Base-by-base conservation (phyloP, 2,329 filamentous ascomycete genomes). In the Xylariaceae sp. region DNA sequence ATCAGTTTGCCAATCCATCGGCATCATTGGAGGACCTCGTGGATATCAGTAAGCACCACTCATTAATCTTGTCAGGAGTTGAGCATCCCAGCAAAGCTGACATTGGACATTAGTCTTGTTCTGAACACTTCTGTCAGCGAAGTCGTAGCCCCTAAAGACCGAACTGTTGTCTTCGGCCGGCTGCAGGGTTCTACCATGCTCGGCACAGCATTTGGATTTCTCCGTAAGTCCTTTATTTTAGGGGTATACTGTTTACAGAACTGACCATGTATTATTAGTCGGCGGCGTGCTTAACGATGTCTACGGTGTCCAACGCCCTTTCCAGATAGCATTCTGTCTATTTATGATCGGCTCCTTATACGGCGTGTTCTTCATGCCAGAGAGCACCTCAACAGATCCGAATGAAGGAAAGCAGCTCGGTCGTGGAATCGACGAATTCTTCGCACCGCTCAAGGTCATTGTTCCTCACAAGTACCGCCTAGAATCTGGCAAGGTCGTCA, bases 101-200 rank as follows among this genome's bases (percentile, higher is more conserved):
- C 3, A 15, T 15, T 23, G 17, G 10, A 15, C 18, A 7, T 17
- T 47, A 70, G 66, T 7, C 78, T 90, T 3, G 81, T 87, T 1
- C 76, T 89, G 18, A 90, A 90, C 65, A 85, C 86, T 10, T 84
- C 87, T 50, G 84, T 87, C 0, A 82, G 86, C 1, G 87, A 89
- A 68, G 75, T 88, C 2, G 82, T 88, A 0, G 76, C 81, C 45
- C 80, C 85, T 0, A 74, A 78, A 17, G 76, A 82, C 56, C 77
- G 87, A 2, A 90, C 88, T 0, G 83, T 79, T 0, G 81, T 86
- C 0, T 82, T 90, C 59, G 88, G 88, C 0, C 63, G 67, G 64
- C 74, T 90, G 0, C 84, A 88, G 63, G 88, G 88, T 0, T 81
- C 78, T 56, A 82, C 87, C 58, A 87, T 89, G 80, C 76, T 90